A percentile compares a stretch with the other conserved stretches of the same genome.
These are phyloP conservation scores for Penicillium sp. DNA, from an alignment of 2,329 filamentous ascomycete species.

Conservation along the genomic window DNA sequence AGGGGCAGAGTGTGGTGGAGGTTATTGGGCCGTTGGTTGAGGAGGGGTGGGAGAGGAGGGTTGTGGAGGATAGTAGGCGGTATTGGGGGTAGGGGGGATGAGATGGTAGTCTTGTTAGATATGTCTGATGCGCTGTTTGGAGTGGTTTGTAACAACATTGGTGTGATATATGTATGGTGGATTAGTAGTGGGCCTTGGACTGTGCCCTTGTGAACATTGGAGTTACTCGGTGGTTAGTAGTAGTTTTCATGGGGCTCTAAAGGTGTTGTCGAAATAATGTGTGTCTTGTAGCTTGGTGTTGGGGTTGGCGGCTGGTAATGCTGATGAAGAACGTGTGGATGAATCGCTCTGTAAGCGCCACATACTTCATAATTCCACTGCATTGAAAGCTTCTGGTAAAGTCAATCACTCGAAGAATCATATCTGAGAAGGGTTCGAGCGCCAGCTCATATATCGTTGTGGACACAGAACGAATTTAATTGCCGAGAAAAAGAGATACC, in stretches of 20 bases:
- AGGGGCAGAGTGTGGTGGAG: conserved; percentile 50
- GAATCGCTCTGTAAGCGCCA: neutral
- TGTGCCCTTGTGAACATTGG: too few relatives aligned
- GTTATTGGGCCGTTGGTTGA: conserved; percentile 46
- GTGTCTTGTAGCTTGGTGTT: neutral
- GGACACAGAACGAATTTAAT: neutral
- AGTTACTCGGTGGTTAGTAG: neutral
- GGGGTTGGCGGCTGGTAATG: neutral
- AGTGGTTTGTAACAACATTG: too few relatives aligned
- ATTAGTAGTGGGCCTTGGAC: neutral
- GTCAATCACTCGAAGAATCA: neutral
- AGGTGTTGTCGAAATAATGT: neutral
- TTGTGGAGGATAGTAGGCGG: conserved; percentile 45
- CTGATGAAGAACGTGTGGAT: neutral
- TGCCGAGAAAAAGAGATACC: neutral
- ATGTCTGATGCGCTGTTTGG: neutral
- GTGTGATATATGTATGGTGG: neutral
- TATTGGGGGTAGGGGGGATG: conserved; percentile 39
- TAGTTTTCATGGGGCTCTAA: neutral
- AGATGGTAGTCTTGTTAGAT: neutral
- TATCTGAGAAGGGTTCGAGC: neutral
- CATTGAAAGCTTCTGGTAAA: neutral
- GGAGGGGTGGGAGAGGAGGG: conserved; percentile 41
- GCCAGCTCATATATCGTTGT: too few relatives aligned
- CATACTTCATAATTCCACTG: neutral